Conservation (phyloP, 495 filamentous ascomycete species). For the Hypoxylon lienhwacheense region DNA sequence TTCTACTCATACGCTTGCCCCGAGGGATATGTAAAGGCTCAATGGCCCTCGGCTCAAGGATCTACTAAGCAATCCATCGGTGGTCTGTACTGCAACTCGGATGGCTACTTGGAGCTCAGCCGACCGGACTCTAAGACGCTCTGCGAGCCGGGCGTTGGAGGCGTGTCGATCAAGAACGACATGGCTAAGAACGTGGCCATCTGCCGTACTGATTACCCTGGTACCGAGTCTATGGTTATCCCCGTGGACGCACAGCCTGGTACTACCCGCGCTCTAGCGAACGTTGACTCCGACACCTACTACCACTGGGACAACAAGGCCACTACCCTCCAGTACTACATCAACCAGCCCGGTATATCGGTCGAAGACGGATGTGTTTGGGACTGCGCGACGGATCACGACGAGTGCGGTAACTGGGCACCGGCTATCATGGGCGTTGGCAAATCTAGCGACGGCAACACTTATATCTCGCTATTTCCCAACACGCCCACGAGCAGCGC, state of each 20-base stretch:
- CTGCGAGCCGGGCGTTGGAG: conserved; percentile 72
- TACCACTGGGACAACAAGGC: conserved; percentile 72
- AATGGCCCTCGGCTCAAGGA: conserved; percentile 86
- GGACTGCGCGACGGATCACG: conserved; percentile 58
- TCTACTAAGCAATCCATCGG: conserved; percentile 82
- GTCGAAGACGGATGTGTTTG: conserved; percentile 76
- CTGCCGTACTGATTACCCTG: conserved; percentile 97
- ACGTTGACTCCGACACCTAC: conserved; percentile 68
- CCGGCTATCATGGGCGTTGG: conserved; percentile 88
- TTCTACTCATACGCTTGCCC: conserved; percentile 97
- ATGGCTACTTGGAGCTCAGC: conserved; percentile 78
- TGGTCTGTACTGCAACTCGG: conserved; percentile 75
- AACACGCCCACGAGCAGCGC: conserved; percentile 62
- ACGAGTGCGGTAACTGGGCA: conserved; percentile 77
- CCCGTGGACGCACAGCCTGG: conserved; percentile 66
- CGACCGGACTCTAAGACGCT: conserved; percentile 67
- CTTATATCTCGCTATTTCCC: conserved; percentile 81
- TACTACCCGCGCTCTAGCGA: conserved; percentile 62
- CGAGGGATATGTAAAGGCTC: conserved; percentile 84
- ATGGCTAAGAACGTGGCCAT: conserved; percentile 65
- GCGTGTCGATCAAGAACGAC: conserved; percentile 73
- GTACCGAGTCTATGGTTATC: conserved; percentile 80
- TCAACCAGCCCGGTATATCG: conserved; percentile 76
- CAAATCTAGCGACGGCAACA: conserved; percentile 59
- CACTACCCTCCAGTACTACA: conserved; percentile 95